Evolutionary conservation across 768 basidiomycete species (phyloP).

Genomic region (Russula earlei): DNA sequence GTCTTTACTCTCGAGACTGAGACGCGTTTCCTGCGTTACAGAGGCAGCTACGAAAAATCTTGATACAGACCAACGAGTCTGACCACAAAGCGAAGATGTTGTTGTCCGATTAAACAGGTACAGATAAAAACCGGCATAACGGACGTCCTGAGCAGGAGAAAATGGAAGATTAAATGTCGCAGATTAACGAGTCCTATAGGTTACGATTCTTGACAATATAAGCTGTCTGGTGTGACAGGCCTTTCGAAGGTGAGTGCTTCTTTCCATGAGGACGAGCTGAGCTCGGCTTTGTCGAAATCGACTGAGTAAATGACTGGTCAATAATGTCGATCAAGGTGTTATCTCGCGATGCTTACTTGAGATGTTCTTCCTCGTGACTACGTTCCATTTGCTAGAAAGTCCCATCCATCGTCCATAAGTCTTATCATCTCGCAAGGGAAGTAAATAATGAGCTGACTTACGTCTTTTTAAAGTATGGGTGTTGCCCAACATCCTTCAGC

Average conservation of each 20-base stretch:
- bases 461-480: neutral
- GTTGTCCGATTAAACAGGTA: too few relatives aligned
- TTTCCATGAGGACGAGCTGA: neutral
- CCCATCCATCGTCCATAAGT: neutral
- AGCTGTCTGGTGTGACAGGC: neutral
- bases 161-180: neutral
- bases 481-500: neutral
- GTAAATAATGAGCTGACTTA: neutral
- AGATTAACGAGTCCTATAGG: neutral
- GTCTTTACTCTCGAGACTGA: too few relatives aligned
- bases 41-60: too few relatives aligned
- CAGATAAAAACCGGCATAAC: too few relatives aligned
- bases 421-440: too few relatives aligned
- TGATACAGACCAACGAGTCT: too few relatives aligned
- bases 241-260: slow-evolving; percentile 4
- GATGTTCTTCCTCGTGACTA: neutral
- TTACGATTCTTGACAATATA: neutral
- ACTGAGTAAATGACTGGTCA: neutral
- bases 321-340: too few relatives aligned
- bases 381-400: neutral
- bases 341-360: neutral
- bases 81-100: too few relatives aligned
- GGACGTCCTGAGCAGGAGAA: too few relatives aligned
- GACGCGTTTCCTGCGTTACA: too few relatives aligned
- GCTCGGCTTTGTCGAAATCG: neutral